Percentiles rank a stretch among this genome's conserved stretches.
These are phyloP conservation scores for Leccinum boreale DNA, from an alignment of 768 basidiomycete genomes.

Conservation along the genomic window DNA sequence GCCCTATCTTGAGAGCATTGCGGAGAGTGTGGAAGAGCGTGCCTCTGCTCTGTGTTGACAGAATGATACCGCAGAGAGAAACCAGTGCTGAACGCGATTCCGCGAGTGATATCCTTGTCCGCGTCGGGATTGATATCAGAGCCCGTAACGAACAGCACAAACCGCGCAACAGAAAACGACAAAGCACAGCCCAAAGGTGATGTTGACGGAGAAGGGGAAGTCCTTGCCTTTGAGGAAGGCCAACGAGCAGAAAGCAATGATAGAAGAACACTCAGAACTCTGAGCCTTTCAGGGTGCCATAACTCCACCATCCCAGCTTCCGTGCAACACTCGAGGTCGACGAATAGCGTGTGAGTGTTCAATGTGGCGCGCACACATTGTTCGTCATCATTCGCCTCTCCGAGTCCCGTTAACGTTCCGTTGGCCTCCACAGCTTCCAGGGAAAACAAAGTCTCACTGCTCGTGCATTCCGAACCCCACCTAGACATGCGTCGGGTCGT, in stretches of 20 bases:
- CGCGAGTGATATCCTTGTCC: constrained; percentile 61
- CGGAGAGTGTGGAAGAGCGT: constrained; percentile 18
- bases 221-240: constrained; percentile 8
- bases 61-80: constrained; percentile 56
- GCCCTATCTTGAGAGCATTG: constrained; percentile 44
- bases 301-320: constrained; percentile 64
- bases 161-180: constrained; percentile 55
- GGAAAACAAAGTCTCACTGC: constrained; percentile 51
- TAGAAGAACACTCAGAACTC: constrained; percentile 50
- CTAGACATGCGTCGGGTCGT: constrained; percentile 28
- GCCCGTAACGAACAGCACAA: constrained; percentile 70
- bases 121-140: constrained; percentile 77
- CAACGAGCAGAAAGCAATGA: constrained; percentile 31
- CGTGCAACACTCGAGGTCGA: constrained; percentile 47
- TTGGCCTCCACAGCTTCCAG: constrained; percentile 53
- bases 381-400: constrained; percentile 47
- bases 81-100: constrained; percentile 57
- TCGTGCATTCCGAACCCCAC: constrained; percentile 36
- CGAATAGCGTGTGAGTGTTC: constrained; percentile 39
- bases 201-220: constrained; percentile 27
- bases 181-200: constrained; percentile 55
- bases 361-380: constrained; percentile 38
- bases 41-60: constrained; percentile 26
- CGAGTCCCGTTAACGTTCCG: constrained; percentile 45
- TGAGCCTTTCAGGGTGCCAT: constrained; percentile 60